Evolutionary conservation across 2,329 filamentous ascomycete genomes (phyloP).

Genomic region (Aspergillus aculeatus): DNA sequence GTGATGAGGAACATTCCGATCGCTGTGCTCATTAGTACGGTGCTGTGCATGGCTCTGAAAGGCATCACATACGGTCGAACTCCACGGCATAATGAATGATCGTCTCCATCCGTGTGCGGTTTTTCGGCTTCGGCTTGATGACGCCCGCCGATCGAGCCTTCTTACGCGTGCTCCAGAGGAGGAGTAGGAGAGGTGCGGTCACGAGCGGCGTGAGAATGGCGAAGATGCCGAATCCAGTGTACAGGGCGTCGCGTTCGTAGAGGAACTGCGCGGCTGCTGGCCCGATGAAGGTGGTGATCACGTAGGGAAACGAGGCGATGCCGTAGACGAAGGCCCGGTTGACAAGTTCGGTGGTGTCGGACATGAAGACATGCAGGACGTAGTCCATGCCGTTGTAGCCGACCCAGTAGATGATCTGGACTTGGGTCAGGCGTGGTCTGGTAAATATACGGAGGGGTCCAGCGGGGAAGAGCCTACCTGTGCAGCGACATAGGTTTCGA

Average conservation of each 20-base stretch:
- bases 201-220: conserved; percentile 48
- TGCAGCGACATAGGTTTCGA: conserved; percentile 62
- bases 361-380: conserved; percentile 57
- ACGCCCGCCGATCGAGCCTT: background rate
- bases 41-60: too few relatives aligned
- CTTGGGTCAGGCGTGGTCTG: background rate
- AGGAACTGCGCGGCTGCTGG: conserved; percentile 55
- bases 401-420: conserved; percentile 47
- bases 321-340: conserved; percentile 62
- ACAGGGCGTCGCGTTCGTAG: conserved; percentile 53
- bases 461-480: conserved; percentile 43
- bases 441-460: background rate
- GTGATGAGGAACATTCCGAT: conserved; percentile 31
- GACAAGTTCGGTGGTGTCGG: conserved; percentile 61
- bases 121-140: background rate
- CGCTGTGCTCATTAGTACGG: conserved; percentile 11
- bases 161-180: background rate
- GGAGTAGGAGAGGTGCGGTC: background rate
- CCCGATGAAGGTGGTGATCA: conserved; percentile 52
- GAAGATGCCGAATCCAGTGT: conserved; percentile 65
- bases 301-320: conserved; percentile 58
- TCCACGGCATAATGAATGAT: conserved; percentile 8
- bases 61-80: conserved; percentile 5
- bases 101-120: background rate
- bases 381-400: conserved; percentile 58